A percentile compares a stretch with the other conserved stretches of the same genome.
These are phyloP conservation scores for Cordyceps militaris DNA, from an alignment of 2,329 filamentous ascomycete genomes.

Conservation along the genomic window DNA sequence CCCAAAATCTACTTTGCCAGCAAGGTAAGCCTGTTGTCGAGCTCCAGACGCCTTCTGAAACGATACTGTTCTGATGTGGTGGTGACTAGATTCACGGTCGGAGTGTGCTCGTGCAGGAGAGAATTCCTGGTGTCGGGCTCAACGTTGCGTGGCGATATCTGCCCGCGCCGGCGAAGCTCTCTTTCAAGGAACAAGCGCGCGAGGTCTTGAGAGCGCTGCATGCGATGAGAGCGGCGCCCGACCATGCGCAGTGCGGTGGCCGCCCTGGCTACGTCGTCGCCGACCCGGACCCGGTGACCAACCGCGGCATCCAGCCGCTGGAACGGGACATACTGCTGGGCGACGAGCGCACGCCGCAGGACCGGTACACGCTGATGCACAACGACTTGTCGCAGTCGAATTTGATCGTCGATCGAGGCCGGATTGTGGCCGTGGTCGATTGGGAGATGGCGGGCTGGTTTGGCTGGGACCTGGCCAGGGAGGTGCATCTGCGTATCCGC, in stretches of 20 bases:
- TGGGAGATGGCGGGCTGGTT: constrained; percentile 20
- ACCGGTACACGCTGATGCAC: not conserved
- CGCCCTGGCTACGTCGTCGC: not conserved
- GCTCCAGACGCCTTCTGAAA: constrained; percentile 3
- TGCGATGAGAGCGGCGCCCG: constrained; percentile 18
- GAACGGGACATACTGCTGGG: not conserved
- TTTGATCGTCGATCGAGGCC: constrained; percentile 23
- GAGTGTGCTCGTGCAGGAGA: constrained; percentile 31
- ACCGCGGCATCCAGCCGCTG: not conserved
- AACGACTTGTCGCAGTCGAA: constrained; percentile 16
- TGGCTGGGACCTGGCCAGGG: not conserved
- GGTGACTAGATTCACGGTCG: constrained; percentile 26
- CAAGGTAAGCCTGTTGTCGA: constrained; percentile 26
- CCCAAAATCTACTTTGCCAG: constrained; percentile 32
- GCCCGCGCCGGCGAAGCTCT: constrained; percentile 23
- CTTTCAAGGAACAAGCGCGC: constrained; percentile 30
- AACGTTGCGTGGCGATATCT: constrained; percentile 31
- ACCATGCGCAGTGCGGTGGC: not conserved
- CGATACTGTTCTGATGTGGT: not conserved
- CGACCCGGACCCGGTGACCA: not conserved
- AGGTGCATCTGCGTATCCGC: not conserved
- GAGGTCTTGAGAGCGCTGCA: constrained; percentile 21
- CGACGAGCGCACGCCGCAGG: not conserved
- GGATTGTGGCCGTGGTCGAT: constrained; percentile 23
- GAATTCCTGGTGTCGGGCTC: constrained; percentile 30